phyloP scores from a whole-genome alignment of 805 yeast species.

The Hanseniaspora vineae region DNA sequence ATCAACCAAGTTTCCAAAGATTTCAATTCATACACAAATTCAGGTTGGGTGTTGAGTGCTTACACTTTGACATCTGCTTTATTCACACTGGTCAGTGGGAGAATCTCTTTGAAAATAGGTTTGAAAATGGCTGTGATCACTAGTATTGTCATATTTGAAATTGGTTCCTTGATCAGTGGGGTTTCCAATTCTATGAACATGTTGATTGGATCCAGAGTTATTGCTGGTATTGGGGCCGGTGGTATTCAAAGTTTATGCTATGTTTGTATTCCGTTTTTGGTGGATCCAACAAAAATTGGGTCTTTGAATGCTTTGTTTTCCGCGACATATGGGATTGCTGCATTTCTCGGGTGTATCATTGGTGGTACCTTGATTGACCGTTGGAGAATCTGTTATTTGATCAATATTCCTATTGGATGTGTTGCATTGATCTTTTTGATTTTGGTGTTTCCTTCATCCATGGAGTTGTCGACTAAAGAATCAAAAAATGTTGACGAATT shows the following conservation, averaged over 20 bases:
- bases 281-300: conserved; percentile 10
- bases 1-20: conserved; percentile 36
- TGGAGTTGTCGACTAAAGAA: no score
- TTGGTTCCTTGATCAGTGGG: conserved; percentile 52
- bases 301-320: conserved; percentile 7
- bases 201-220: conserved; percentile 58
- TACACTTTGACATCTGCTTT: conserved; percentile 42
- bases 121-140: conserved; percentile 36
- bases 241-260: conserved; percentile 46
- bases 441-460: conserved; percentile 6
- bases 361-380: conserved; percentile 53
- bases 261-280: conserved; percentile 34
- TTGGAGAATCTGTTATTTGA: conserved; percentile 70
- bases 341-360: conserved; percentile 47
- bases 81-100: conserved; percentile 45
- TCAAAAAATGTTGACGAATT: no score
- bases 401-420: conserved; percentile 58
- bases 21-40: conserved; percentile 35
- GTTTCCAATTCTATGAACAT: conserved; percentile 40
- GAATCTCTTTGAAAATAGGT: conserved; percentile 42
- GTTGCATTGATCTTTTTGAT: conserved; percentile 10
- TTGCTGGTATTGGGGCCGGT: conserved; percentile 63
- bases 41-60: conserved; percentile 49
- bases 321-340: conserved; percentile 31
- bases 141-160: conserved; percentile 41